Percentiles rank a stretch among this genome's conserved stretches.
Conservation (phyloP, 139 green algal species). For the Chlorella sp. region DNA sequence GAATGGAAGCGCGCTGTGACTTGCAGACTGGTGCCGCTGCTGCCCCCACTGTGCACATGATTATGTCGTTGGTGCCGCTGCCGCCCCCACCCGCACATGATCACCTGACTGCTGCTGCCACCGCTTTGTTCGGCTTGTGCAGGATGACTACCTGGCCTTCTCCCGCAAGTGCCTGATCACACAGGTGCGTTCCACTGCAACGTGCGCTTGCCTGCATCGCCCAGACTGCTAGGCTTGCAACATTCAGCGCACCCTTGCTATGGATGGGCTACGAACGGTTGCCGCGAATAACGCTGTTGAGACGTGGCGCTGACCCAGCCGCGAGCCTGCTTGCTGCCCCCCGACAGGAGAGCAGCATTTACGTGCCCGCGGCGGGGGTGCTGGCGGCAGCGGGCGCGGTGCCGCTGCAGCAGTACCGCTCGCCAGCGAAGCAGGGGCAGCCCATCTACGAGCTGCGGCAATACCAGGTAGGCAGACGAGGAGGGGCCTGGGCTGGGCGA, state of each 20-base stretch:
- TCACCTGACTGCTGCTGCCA: too few relatives aligned
- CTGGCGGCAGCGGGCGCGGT: conserved; percentile 20
- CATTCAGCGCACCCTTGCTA: too few relatives aligned
- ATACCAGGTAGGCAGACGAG: conserved; percentile 62
- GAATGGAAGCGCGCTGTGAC: not conserved
- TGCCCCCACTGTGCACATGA: too few relatives aligned
- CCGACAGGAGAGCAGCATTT: conserved; percentile 40
- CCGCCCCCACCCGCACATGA: too few relatives aligned
- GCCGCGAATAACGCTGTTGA: too few relatives aligned
- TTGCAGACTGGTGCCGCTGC: too few relatives aligned
- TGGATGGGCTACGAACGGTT: too few relatives aligned
- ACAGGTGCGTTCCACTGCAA: not conserved
- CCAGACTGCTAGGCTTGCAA: too few relatives aligned
- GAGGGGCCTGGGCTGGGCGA: too few relatives aligned
- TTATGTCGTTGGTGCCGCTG: too few relatives aligned
- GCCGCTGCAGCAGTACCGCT: not conserved
- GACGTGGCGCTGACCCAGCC: not conserved
- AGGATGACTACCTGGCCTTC: conserved; percentile 27
- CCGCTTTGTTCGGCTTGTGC: too few relatives aligned
- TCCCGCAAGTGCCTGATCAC: not conserved
- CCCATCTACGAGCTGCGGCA: conserved; percentile 73
- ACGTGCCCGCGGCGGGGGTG: conserved; percentile 16
- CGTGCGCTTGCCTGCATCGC: too few relatives aligned
- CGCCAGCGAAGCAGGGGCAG: conserved; percentile 1
- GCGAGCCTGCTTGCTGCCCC: not conserved